phyloP scores from a whole-genome alignment of 2,329 filamentous ascomycete genomes.

The Hymenoscyphus linearis region DNA sequence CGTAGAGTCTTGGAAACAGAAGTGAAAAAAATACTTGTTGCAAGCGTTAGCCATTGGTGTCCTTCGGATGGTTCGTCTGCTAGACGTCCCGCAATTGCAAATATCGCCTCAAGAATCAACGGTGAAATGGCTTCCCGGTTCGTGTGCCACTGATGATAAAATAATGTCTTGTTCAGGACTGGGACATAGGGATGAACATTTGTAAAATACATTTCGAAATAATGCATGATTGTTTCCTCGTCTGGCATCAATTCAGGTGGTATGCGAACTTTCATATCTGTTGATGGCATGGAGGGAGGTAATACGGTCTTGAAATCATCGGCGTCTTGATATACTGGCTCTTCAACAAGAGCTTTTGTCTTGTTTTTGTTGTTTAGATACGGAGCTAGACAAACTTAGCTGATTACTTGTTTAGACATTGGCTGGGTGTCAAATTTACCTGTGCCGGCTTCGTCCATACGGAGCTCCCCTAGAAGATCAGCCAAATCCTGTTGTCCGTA shows the following conservation, averaged over 20 bases:
- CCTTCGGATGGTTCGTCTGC: conserved; percentile 80
- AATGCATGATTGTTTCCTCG: conserved; percentile 73
- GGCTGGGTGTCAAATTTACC: conserved; percentile 47
- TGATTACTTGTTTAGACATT: not conserved
- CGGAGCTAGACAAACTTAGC: conserved; percentile 52
- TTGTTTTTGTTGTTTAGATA: conserved; percentile 66
- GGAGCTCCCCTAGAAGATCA: conserved; percentile 78
- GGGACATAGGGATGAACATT: conserved; percentile 92
- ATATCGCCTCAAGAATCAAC: conserved; percentile 81
- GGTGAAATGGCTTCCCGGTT: conserved; percentile 83
- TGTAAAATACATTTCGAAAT: conserved; percentile 85
- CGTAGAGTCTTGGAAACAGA: conserved; percentile 1
- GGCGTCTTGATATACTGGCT: conserved; percentile 61
- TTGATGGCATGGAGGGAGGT: conserved; percentile 60
- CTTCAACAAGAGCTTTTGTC: conserved; percentile 45
- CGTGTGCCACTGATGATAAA: conserved; percentile 86
- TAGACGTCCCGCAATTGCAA: conserved; percentile 80
- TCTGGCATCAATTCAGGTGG: conserved; percentile 90
- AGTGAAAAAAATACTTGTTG: conserved; percentile 56
- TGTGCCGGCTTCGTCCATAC: conserved; percentile 80
- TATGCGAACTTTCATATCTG: conserved; percentile 77
- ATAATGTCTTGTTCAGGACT: conserved; percentile 73
- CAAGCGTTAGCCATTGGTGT: conserved; percentile 88
- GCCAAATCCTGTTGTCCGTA: conserved; percentile 68
- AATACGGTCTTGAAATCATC: conserved; percentile 69